Evolutionary conservation across 805 yeast species (phyloP), one percentile per base, ranked within the genome.

Genomic region (Candida takata): DNA sequence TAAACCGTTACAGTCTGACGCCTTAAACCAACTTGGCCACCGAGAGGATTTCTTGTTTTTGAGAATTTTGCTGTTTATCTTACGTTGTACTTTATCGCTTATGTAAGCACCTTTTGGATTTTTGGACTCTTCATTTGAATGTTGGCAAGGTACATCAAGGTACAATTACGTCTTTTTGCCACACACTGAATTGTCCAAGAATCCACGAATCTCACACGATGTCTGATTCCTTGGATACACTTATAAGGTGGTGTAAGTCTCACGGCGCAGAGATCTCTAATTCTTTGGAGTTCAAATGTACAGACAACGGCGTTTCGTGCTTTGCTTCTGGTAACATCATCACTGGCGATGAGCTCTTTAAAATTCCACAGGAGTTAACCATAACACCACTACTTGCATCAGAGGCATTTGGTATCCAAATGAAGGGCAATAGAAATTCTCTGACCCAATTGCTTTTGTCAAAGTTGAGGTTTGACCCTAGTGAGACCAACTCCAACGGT

Each of bases 11-110:
- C 65, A 61, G 65, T 62, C 65, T 62, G 57, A 59, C 65, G 65
- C 65, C 65, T 61, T 61, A 60, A 58, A 61, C 66, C 66, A 61
- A 60, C 65, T 61, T 59, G 64, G 65, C 66, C 51, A 61, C 64
- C 65, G 58, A 58, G 65, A 61, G 65, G 37, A 20, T 20, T 20
- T 20, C 3, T 20, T 20, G 23, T 20, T 20, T 24, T 24, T 13
- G 8, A 11, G 3, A 4, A 3, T n/a, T n/a, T n/a, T n/a, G n/a
- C n/a, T n/a, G n/a, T n/a, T n/a, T n/a, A n/a, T n/a, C n/a, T n/a
- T n/a, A n/a, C n/a, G n/a, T n/a, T n/a, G n/a, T n/a, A n/a, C n/a
- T n/a, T n/a, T n/a, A n/a, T n/a, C n/a, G n/a, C n/a, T n/a, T n/a
- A n/a, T n/a, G n/a, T n/a, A n/a, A n/a, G n/a, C n/a, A n/a, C n/a